Conservation (phyloP, 495 filamentous ascomycete genomes). For the Penicillium cinerascens region DNA sequence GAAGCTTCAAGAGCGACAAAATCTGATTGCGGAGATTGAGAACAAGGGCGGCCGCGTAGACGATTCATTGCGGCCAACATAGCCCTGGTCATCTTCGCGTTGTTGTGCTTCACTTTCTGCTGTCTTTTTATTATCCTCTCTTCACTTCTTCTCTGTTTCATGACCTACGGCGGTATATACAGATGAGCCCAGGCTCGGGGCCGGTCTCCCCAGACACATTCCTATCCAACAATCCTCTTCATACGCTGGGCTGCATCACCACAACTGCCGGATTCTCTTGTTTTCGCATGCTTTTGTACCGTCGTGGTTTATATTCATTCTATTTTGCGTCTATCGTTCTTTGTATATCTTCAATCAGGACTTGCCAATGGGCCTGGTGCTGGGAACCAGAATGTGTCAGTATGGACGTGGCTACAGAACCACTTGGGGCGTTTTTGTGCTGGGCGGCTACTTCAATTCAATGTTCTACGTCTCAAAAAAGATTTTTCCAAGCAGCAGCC, state of each 20-base stretch:
- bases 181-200: constrained; percentile 17
- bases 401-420: constrained; percentile 13
- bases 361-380: background rate
- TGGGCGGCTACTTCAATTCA: background rate
- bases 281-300: background rate
- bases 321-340: background rate
- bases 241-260: background rate
- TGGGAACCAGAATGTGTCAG: constrained; percentile 15
- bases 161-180: background rate
- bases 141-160: background rate
- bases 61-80: constrained; percentile 40
- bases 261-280: background rate
- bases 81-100: background rate
- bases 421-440: constrained; percentile 11
- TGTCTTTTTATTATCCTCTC: constrained; percentile 1
- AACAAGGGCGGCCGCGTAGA: constrained; percentile 55
- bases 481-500: background rate
- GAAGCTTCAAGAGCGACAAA: constrained; percentile 59
- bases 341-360: constrained; percentile 1
- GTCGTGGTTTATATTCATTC: background rate
- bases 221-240: background rate
- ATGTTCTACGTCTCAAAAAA: background rate
- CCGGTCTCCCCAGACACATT: constrained; percentile 1
- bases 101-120: background rate
- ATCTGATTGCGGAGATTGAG: constrained; percentile 60